Base-by-base conservation (phyloP, 1,139 yeast species). In the Geotrichum fermentans region DNA sequence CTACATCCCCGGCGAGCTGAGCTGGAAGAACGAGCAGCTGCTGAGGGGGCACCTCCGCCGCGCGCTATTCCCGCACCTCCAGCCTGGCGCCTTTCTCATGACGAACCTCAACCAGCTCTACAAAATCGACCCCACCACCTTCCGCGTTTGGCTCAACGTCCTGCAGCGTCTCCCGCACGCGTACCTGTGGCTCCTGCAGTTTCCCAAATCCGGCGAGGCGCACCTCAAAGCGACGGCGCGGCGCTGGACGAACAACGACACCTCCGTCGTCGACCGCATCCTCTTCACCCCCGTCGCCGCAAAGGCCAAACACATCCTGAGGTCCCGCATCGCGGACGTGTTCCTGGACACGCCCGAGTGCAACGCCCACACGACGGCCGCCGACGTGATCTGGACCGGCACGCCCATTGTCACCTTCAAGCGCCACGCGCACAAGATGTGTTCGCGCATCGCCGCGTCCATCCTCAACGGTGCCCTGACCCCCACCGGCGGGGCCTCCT, bases 291-390 rank as follows among this genome's bases (percentile, higher is more conserved):
- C 66, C 2, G 67, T 66, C 22, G 68, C 68, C 1, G 65, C 56
- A 20, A 66, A 66, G 53, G 60, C 58, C 30, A 55, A 56, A 33
- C 69, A 66, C 51, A 55, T 66, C 16, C 50, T 61, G 36, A 53
- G 69, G 18, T 60, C 66, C 10, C 55, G 68, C 8, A 61, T 58
- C 3, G 61, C 66, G 26, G 69, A 66, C 50, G 30, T 66, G 41
- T 61, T 65, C 36, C 49, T 66, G 16, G 69, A 66, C 43, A 65
- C 69, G 1, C 69, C 68, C 4, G 69, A 66, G 44, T 66, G 69
- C 50, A 65, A 64, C 45, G 69, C 67, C 6, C 69, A 66, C 46
- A 66, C 69, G n/a, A 66, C 69, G 1, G 68, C 69, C n/a, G 65
- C 67, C 0, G 69, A 66, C 49, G 67, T 65, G 20, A 44, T 60